A percentile compares a stretch with the other conserved stretches of the same genome.
These are phyloP conservation scores for Scopulariopsis brevicaulis DNA, from an alignment of 2,329 filamentous ascomycete genomes.

Conservation along the genomic window DNA sequence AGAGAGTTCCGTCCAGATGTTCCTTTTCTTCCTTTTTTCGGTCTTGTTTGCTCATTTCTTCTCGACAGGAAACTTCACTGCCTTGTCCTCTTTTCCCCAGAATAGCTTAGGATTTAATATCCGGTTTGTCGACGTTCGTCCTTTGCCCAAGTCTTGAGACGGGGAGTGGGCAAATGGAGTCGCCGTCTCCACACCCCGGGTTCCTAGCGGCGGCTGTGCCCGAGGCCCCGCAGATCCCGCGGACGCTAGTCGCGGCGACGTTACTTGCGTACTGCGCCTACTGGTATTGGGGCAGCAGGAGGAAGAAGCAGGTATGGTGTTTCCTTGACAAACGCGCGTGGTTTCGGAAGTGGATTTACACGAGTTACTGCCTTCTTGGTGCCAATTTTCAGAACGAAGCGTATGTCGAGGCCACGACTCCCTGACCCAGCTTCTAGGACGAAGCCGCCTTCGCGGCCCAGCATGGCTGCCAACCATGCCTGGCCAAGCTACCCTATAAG, in stretches of 20 bases:
- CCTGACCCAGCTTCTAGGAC: not conserved
- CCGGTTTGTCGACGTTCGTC: not conserved
- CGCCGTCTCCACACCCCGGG: not conserved
- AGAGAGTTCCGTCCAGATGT: no score
- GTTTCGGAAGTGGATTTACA: no score
- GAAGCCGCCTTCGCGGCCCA: conserved; percentile 1
- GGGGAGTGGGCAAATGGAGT: not conserved
- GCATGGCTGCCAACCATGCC: conserved; percentile 4
- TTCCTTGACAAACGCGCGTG: no score
- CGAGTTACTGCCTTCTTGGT: no score
- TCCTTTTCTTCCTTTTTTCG: not conserved
- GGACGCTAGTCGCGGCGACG: not conserved
- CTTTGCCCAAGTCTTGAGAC: no score
- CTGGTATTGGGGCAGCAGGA: not conserved
- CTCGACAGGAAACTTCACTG: not conserved
- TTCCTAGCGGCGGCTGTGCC: not conserved
- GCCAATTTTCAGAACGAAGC: no score
- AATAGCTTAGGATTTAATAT: not conserved
- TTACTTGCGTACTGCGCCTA: not conserved
- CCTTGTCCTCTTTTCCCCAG: not conserved
- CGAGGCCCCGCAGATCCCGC: not conserved
- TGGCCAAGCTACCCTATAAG: conserved; percentile 3
- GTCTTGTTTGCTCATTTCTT: not conserved
- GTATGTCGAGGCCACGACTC: not conserved
- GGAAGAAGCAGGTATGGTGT: not conserved